Evolutionary conservation across 202 grass and related monocot species (phyloP).

Genomic region (Carex arenaria): DNA sequence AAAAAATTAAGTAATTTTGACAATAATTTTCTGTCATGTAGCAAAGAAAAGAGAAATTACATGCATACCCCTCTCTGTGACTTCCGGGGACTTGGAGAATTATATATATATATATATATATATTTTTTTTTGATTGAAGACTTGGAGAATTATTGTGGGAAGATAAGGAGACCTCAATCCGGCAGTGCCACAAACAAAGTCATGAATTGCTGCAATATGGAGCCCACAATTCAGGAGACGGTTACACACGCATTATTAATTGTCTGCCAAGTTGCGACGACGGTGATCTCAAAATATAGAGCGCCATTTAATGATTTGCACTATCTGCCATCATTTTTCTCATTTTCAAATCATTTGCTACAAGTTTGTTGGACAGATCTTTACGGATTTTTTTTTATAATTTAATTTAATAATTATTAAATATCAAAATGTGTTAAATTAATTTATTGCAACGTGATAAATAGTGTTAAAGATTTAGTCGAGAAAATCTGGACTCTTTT

Average conservation of each 20-base stretch:
- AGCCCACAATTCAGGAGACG: neutral
- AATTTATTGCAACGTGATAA: neutral
- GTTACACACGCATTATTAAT: neutral
- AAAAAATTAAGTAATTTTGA: no score
- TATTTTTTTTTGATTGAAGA: no score
- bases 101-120: no score
- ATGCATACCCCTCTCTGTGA: neutral
- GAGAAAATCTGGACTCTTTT: neutral
- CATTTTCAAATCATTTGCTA: neutral
- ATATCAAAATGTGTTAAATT: neutral
- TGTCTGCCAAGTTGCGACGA: neutral
- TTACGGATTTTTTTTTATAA: neutral
- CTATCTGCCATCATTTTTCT: neutral
- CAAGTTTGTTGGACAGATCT: neutral
- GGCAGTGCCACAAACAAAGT: neutral
- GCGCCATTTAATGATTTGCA: neutral
- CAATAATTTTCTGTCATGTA: no score
- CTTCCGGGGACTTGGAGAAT: neutral
- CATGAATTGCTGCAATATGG: neutral
- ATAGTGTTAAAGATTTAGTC: neutral
- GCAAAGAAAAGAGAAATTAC: no score
- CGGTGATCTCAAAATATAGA: neutral
- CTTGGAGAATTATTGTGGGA: neutral
- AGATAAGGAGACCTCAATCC: neutral
- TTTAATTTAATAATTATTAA: neutral